These are phyloP conservation scores for Gentiana dahurica DNA, from an alignment of 257 asterid genomes.

Conservation along the genomic window DNA sequence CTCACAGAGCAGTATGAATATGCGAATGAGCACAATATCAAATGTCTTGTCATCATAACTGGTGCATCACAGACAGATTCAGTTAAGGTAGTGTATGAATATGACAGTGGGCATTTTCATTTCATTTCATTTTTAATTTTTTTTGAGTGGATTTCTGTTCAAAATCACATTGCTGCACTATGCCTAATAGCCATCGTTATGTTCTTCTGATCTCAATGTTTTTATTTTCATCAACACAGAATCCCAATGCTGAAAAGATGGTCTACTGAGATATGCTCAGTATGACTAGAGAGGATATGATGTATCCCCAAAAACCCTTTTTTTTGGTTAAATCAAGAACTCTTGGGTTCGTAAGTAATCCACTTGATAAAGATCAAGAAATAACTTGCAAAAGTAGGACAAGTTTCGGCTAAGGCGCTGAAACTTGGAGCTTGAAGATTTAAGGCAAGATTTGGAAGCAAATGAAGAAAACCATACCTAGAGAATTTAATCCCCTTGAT, in stretches of 20 bases:
- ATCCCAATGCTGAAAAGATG: neutral
- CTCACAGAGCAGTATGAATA: slow-evolving; percentile 92
- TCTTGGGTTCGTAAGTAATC: too few relatives aligned
- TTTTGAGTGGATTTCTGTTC: neutral
- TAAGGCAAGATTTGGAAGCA: too few relatives aligned
- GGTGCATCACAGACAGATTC: slow-evolving; percentile 70
- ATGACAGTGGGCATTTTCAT: neutral
- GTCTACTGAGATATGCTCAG: neutral
- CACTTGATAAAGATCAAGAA: too few relatives aligned
- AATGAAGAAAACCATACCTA: too few relatives aligned
- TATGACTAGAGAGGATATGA: neutral
- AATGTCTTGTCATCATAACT: slow-evolving; percentile 74
- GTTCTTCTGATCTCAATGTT: neutral
- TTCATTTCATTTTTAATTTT: neutral
- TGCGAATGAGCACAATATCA: slow-evolving; percentile 86
- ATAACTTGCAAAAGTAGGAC: too few relatives aligned
- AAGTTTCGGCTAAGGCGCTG: too few relatives aligned
- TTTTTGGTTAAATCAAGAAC: too few relatives aligned
- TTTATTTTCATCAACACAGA: neutral
- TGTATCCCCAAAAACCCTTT: neutral
- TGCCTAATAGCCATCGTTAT: neutral
- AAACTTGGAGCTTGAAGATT: too few relatives aligned
- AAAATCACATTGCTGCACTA: neutral
- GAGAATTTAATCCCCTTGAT: too few relatives aligned
- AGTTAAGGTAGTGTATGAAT: slow-evolving; percentile 55